Conservation (phyloP, 2,329 filamentous ascomycete species). For the Ceratocystiopsis brevicomis region DNA sequence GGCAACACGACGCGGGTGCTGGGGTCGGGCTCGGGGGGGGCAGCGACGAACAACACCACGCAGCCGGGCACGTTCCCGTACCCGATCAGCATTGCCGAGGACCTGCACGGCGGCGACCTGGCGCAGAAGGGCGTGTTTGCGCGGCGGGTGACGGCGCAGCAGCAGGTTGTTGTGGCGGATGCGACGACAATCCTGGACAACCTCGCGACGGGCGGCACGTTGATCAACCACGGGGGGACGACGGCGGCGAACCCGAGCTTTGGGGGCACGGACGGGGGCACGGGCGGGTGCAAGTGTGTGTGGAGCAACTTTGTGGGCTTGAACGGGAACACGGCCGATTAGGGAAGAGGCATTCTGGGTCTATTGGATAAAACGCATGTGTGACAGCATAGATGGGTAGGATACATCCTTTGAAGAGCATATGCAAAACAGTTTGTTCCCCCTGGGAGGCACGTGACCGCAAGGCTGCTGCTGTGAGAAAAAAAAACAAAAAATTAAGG, state of each 20-base stretch:
- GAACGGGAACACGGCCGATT: conserved; percentile 7
- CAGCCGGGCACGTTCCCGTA: conserved; percentile 44
- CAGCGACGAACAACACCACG: conserved; percentile 15
- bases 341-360: too few relatives aligned
- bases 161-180: conserved; percentile 24
- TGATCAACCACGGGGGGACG: conserved; percentile 27
- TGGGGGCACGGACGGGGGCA: conserved; percentile 45
- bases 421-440: not conserved
- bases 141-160: conserved; percentile 25
- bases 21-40: conserved; percentile 9
- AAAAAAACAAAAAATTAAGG: too few relatives aligned
- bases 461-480: not conserved
- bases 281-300: conserved; percentile 41
- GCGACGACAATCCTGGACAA: conserved; percentile 29
- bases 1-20: conserved; percentile 25
- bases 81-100: conserved; percentile 39
- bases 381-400: too few relatives aligned
- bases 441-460: too few relatives aligned
- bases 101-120: conserved; percentile 41
- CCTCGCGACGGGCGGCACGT: conserved; percentile 28
- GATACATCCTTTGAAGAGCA: not conserved
- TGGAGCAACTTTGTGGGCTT: conserved; percentile 34
- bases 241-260: conserved; percentile 21
- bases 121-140: conserved; percentile 34
- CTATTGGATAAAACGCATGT: too few relatives aligned